Conservation (phyloP, 257 asterid species). For the Handroanthus guayacan region DNA sequence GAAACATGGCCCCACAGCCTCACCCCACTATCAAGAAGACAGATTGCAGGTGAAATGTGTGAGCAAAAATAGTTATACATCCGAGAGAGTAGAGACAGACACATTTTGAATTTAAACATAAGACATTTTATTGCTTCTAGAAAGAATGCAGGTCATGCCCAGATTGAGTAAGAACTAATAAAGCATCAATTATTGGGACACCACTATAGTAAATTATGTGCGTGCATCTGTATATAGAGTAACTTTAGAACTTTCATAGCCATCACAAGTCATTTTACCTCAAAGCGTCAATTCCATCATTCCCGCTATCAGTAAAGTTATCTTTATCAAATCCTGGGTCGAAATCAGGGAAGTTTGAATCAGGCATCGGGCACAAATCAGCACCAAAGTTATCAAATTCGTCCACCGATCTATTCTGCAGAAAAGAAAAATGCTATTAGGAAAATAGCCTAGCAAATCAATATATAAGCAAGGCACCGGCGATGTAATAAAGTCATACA, state of each 20-base stretch:
- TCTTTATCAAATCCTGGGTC: constrained; percentile 46
- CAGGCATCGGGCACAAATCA: constrained; percentile 50
- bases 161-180: neutral
- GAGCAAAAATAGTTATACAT: neutral
- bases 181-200: neutral
- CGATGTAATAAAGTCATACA: neutral
- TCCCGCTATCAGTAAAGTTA: constrained; percentile 39
- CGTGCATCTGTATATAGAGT: neutral
- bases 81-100: neutral
- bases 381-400: constrained; percentile 52
- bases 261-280: constrained; percentile 50
- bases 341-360: constrained; percentile 42
- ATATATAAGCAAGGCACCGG: constrained; percentile 6
- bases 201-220: neutral
- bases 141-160: neutral
- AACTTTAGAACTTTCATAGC: constrained; percentile 8
- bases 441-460: constrained; percentile 13
- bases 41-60: neutral
- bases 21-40: neutral
- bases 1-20: constrained; percentile 7
- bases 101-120: neutral
- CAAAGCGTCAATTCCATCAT: constrained; percentile 43
- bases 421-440: constrained; percentile 31
- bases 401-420: constrained; percentile 51
- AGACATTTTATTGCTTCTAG: neutral